Evolutionary conservation across 352 stramenopile species (phyloP).

Genomic region (Phytophthora cajani): DNA sequence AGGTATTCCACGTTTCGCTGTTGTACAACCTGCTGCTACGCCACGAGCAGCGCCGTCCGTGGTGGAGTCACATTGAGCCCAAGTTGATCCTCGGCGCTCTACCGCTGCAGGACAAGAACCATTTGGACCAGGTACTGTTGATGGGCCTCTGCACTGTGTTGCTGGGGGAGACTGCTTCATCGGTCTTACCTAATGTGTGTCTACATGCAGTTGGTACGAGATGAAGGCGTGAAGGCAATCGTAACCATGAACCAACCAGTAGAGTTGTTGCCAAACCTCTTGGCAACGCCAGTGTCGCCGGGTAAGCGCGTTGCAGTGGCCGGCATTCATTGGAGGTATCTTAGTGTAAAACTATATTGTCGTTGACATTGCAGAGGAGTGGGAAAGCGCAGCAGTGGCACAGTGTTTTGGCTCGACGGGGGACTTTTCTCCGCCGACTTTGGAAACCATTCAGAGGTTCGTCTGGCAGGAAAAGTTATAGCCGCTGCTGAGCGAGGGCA

Average conservation of each 20-base stretch:
- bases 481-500: not conserved
- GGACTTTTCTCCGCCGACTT: constrained; percentile 72
- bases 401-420: constrained; percentile 72
- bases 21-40: constrained; percentile 75
- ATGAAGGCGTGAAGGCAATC: constrained; percentile 63
- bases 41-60: constrained; percentile 57
- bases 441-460: constrained; percentile 66
- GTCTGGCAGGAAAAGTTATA: not conserved
- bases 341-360: not conserved
- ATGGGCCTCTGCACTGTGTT: not conserved
- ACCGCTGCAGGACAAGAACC: constrained; percentile 60
- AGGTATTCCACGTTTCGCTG: constrained; percentile 84
- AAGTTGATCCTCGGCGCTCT: constrained; percentile 75
- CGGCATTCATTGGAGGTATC: not conserved
- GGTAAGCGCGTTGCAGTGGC: constrained; percentile 26
- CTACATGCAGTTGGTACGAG: constrained; percentile 50
- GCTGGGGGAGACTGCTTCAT: not conserved
- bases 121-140: constrained; percentile 48
- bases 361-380: constrained; percentile 49
- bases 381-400: constrained; percentile 46
- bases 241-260: constrained; percentile 83
- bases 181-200: not conserved
- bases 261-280: constrained; percentile 72
- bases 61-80: constrained; percentile 76
- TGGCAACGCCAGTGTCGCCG: constrained; percentile 66